Conservation (phyloP, 371 early-diverging fungal species). For the Mucor saturninus region DNA sequence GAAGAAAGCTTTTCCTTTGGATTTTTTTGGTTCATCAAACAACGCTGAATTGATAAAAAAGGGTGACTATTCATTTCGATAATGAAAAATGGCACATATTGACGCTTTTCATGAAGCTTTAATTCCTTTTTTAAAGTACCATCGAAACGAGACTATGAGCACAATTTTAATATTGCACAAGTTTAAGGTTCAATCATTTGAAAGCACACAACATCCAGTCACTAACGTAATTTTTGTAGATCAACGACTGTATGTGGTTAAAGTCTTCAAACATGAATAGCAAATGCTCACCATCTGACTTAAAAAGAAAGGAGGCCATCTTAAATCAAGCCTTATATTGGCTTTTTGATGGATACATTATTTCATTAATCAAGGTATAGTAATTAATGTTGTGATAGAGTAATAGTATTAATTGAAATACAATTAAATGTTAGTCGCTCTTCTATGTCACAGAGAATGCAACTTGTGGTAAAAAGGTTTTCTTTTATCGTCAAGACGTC, state of each 20-base stretch:
- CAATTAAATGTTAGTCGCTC: conserved; percentile 38
- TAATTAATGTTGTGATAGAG: neutral
- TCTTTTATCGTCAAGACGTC: conserved; percentile 80
- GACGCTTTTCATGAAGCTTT: conserved; percentile 37
- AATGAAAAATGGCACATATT: neutral
- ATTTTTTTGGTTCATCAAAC: conserved; percentile 58
- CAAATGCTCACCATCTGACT: conserved; percentile 41
- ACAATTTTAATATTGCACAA: conserved; percentile 62
- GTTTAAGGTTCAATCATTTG: conserved; percentile 52
- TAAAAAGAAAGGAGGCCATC: conserved; percentile 54
- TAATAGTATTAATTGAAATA: neutral
- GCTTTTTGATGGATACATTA: conserved; percentile 64
- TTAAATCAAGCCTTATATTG: conserved; percentile 66
- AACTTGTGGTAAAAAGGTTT: conserved; percentile 53
- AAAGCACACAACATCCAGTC: too few relatives aligned
- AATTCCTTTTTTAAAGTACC: conserved; percentile 49
- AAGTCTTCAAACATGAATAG: conserved; percentile 1
- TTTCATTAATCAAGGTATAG: conserved; percentile 60
- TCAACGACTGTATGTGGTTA: conserved; percentile 19
- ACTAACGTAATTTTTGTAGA: neutral
- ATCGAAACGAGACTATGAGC: conserved; percentile 65
- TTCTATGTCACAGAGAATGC: conserved; percentile 82
- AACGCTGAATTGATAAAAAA: conserved; percentile 35
- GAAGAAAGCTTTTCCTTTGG: conserved; percentile 51
- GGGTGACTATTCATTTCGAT: conserved; percentile 43